Base-by-base conservation (phyloP, 139 green algal genomes). In the Mesostigma viride region DNA sequence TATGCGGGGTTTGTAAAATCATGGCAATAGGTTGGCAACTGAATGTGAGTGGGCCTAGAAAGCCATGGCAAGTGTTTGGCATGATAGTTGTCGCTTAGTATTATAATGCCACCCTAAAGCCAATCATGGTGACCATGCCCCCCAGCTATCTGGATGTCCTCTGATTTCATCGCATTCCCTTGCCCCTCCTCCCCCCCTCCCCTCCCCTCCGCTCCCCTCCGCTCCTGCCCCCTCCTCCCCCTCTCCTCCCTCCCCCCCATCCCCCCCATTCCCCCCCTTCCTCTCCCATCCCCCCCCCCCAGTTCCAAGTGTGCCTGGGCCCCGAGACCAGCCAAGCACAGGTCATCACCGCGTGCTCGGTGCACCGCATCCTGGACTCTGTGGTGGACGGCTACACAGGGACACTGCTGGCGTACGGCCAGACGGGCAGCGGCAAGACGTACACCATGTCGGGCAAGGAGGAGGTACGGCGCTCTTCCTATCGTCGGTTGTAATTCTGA, bases 371-470 rank as follows among this genome's bases (percentile, higher is more conserved):
- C 6, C 31, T 65, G 11, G 22, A 40, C 58, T 24, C 22, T 24
- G 58, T 24, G 30, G 17, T 65, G 3, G 27, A 68, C 8, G 63
- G 63, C 8, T 70, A 70, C 45, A 45, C 11, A 11, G 67, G 26
- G 30, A 85, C 80, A 1, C 68, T 82, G 4, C 79, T 85, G 70
- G 80, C 76, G 2, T 85, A 83, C 36, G 80, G 80, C 0, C 80
- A 85, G 36, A 85, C 80, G 5, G 76, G 80, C 26, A 74, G 60
- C n/a, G 80, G 80, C 3, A 85, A 85, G 68, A 82, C 80, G 1
- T 72, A 74, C 61, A 74, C 77, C 2, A 84, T 87, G 71, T 68
- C 47, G 17, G 81, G 81, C 1, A 63, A 59, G 14, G 73, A 83
- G 56, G 73, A 84, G 56, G 22, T 35, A 62, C 40, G 40, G 11